Evolutionary conservation across 441 rosid genomes (phyloP), one percentile per base, ranked within the genome.

Genomic region (Theobroma grandiflorum): DNA sequence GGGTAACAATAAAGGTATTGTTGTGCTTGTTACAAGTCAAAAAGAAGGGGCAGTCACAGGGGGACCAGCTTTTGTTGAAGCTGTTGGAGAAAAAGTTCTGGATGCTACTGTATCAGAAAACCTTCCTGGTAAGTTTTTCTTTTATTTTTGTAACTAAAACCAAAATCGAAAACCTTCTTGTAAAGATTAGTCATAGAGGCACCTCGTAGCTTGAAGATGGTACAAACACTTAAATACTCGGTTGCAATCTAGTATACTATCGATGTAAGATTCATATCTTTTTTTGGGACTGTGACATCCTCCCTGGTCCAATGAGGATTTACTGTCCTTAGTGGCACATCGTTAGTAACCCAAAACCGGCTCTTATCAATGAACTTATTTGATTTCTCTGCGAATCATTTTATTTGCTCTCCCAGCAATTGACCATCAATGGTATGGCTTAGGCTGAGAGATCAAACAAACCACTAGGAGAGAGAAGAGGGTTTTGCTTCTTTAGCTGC

Each of bases 11-110:
- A 96, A 94, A 79, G 99, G 99, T 67, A 92, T 93, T 82, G 97
- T 92, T 72, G 98, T 96, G 72, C 92, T 96, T 57, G 87, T 96
- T 58, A 94, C 98, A 38, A 94, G 97, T 75, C 98, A 96, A 81
- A 96, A 96, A 80, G 98, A 96, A 88, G 99, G 99, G 40, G 99
- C 98, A 63, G 84, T 96, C 69, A 94, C 97, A 0, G 98, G 99
- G 20, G 99, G 99, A 52, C 98, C 99, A 42, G 95, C 91, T 74
- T 96, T 96, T 63, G 52, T 93, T 47, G 82, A 94, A 91, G 98
- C 98, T 8, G 92, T 96, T 3, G 98, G 99, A 67, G 99, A 94
- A 85, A 86, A 62, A 5, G 76, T 94, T 84, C 95, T 96, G 15
- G 98, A 96, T 84, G 92, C 99, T 70, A 93, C 97, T 6, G 91